Evolutionary conservation across 1,139 yeast species (phyloP), one percentile per base, ranked within the genome.

Genomic region (Geotrichum fermentans): DNA sequence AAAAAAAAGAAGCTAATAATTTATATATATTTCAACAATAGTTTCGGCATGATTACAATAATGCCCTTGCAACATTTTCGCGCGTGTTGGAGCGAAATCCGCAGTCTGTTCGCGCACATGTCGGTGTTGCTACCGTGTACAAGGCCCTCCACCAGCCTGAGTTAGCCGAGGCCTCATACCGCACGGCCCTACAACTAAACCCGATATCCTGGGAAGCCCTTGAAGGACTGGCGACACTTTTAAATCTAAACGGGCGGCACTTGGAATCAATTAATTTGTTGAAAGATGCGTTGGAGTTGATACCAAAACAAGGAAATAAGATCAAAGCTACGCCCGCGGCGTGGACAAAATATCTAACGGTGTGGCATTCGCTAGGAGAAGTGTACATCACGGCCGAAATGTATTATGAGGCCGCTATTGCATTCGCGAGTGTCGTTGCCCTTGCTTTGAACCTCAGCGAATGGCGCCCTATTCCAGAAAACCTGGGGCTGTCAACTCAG

Each of bases 351-450:
- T 59, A 57, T 35, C 48, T 64, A 20, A 55, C 61, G 6, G 55
- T 64, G 7, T 56, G 55, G 32, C 65, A 63, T 48, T 54, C 64
- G 4, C 50, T 63, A 44, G 68, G 68, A 2, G 61, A 62, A 44
- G 28, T 37, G 1, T 45, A 45, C 40, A 37, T 36, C 8, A 26
- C 32, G 5, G 16, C 46, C 14, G 52, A 47, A 13, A 45, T 44
- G 46, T 55, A 50, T 29, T 47, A 41, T 17, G 51, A 52, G 8
- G 57, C 58, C 3, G 55, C 58, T 1, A 39, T 49, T 22, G 52
- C 55, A 3, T 56, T 53, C 34, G 42, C 55, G 16, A 33, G 50
- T 17, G 51, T 56, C 13, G 33, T 42, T 6, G 47, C 47, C 8
- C 8, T 35, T n/a, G 51, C 47, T 7, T 14, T 49, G 6, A n/a